Evolutionary conservation across 345 rosid genomes (phyloP).

Genomic region (Eucalyptus pauciflora): DNA sequence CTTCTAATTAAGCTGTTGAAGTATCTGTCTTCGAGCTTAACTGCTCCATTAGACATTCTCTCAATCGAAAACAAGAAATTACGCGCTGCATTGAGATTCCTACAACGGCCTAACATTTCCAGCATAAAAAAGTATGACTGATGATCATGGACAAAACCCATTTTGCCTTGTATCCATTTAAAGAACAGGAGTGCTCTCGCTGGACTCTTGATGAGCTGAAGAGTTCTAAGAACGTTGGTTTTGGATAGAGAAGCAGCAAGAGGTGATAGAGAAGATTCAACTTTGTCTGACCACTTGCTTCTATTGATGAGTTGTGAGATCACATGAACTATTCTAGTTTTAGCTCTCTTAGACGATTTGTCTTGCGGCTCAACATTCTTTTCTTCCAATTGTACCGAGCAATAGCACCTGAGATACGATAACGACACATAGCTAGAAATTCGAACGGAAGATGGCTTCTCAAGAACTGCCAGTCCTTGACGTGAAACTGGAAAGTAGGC

Average conservation of each 20-base stretch:
- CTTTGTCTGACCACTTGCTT: conserved; percentile 39
- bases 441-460: not conserved
- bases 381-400: not conserved
- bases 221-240: conserved; percentile 42
- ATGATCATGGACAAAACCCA: conserved; percentile 33
- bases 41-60: conserved; percentile 41
- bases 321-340: conserved; percentile 33
- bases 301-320: conserved; percentile 47
- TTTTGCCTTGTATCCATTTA: conserved; percentile 28
- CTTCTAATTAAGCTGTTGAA: conserved; percentile 70
- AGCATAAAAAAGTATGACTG: conserved; percentile 59
- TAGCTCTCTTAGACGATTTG: conserved; percentile 2
- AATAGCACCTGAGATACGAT: not conserved
- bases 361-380: not conserved
- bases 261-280: conserved; percentile 49
- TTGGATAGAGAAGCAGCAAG: conserved; percentile 35
- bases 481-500: not conserved
- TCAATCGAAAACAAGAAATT: conserved; percentile 62
- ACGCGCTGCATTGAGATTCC: conserved; percentile 62
- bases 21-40: conserved; percentile 51
- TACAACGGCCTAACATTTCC: conserved; percentile 45
- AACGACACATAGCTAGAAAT: not conserved
- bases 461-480: not conserved
- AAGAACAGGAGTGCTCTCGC: conserved; percentile 54
- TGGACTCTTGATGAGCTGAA: conserved; percentile 43